Conservation (phyloP, 345 rosid genomes). For the Arabidopsis suecica region DNA sequence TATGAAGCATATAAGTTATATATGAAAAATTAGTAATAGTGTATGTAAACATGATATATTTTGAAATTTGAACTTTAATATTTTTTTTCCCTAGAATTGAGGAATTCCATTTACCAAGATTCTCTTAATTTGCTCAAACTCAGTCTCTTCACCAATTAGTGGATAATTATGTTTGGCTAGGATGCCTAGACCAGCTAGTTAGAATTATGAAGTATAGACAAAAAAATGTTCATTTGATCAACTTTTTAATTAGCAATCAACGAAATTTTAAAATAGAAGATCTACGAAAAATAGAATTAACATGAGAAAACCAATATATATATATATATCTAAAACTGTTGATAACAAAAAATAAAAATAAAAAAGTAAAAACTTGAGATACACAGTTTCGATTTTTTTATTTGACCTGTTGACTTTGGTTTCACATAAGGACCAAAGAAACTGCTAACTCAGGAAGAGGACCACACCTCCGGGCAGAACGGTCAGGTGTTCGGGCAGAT, state of each 20-base stretch:
- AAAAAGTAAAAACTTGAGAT: conserved; percentile 11
- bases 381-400: conserved; percentile 32
- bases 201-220: not conserved
- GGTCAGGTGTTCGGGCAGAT: conserved; percentile 45
- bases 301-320: conserved; percentile 6
- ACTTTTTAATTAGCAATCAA: not conserved
- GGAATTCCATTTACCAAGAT: conserved; percentile 50
- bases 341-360: not conserved
- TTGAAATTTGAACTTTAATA: conserved; percentile 29
- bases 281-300: conserved; percentile 3
- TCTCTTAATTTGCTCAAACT: conserved; percentile 48
- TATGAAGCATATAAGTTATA: not conserved
- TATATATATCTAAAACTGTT: not conserved
- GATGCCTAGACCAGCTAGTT: conserved; percentile 34
- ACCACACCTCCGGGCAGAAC: conserved; percentile 40
- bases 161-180: conserved; percentile 38
- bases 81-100: conserved; percentile 39
- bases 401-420: conserved; percentile 47
- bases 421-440: conserved; percentile 29
- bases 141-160: conserved; percentile 38
- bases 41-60: conserved; percentile 21
- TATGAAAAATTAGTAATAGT: not conserved
- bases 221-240: not conserved
- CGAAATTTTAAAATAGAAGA: not conserved
- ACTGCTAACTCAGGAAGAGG: conserved; percentile 27